phyloP scores from a whole-genome alignment of 148 eudicot species.

The Rheum nobile region DNA sequence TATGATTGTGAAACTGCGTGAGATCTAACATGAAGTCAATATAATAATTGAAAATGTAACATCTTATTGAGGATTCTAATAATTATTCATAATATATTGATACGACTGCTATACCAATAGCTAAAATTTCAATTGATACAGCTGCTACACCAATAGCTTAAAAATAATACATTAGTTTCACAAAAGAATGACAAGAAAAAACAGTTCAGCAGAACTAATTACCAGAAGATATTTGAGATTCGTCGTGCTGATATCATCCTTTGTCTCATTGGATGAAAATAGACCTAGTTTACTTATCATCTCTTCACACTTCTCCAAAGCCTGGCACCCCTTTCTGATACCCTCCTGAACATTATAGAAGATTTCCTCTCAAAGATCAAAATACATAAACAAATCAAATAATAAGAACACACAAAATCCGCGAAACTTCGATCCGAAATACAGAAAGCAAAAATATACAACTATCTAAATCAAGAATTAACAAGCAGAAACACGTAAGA shows the following conservation, averaged over 20 bases:
- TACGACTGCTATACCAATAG: too few relatives aligned
- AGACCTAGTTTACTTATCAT: slow-evolving; percentile 59
- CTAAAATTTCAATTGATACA: not conserved
- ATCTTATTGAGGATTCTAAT: not conserved
- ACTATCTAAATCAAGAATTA: not conserved
- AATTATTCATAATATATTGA: not conserved
- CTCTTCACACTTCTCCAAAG: slow-evolving; percentile 52
- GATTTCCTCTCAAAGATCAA: not conserved
- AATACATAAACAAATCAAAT: not conserved
- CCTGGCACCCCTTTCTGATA: slow-evolving; percentile 47
- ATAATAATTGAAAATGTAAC: not conserved
- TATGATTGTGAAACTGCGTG: not conserved
- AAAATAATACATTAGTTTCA: not conserved
- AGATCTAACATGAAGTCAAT: not conserved
- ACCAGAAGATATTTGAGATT: slow-evolving; percentile 79
- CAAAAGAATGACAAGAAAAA: not conserved
- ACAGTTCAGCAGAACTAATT: slow-evolving; percentile 11
- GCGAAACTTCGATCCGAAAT: not conserved
- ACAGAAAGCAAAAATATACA: not conserved
- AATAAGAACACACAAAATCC: not conserved
- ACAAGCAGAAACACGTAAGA: not conserved
- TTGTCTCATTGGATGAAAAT: slow-evolving; percentile 62
- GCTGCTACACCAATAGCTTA: not conserved
- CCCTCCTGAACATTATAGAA: slow-evolving; percentile 27
- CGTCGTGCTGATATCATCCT: slow-evolving; percentile 68